Evolutionary conservation across 257 asterid species (phyloP).

Genomic region (Solanum medicagineum): DNA sequence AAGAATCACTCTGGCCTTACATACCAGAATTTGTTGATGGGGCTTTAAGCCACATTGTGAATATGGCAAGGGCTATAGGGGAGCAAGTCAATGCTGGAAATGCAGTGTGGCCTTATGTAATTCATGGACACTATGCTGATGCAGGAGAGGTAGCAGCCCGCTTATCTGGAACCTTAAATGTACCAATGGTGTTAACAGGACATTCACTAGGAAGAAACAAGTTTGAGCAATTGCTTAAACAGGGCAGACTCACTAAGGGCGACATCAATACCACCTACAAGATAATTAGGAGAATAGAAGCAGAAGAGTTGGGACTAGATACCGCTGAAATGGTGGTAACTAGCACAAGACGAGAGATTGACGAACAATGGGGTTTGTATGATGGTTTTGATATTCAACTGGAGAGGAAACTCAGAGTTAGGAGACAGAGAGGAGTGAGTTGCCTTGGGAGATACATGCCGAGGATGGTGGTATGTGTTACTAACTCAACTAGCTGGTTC

Average conservation of each 20-base stretch:
- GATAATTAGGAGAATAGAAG: constrained; percentile 52
- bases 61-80: constrained; percentile 49
- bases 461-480: constrained; percentile 43
- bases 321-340: constrained; percentile 54
- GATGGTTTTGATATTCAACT: constrained; percentile 54
- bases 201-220: constrained; percentile 63
- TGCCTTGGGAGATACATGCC: constrained; percentile 67
- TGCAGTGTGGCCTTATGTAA: constrained; percentile 53
- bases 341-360: constrained; percentile 64
- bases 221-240: constrained; percentile 49
- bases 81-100: constrained; percentile 37
- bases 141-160: constrained; percentile 53
- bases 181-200: constrained; percentile 59
- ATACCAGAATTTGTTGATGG: constrained; percentile 52
- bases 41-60: constrained; percentile 43
- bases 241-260: constrained; percentile 54
- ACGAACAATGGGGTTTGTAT: constrained; percentile 65
- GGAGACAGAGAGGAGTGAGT: constrained; percentile 49
- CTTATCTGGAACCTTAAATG: constrained; percentile 42
- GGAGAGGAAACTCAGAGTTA: constrained; percentile 51
- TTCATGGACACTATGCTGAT: constrained; percentile 70
- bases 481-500: background rate
- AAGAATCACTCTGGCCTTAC: constrained; percentile 57
- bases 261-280: constrained; percentile 48
- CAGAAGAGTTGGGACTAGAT: constrained; percentile 53